Evolutionary conservation across 2,329 filamentous ascomycete species (phyloP).

Genomic region (Pseudogymnoascus destructans): DNA sequence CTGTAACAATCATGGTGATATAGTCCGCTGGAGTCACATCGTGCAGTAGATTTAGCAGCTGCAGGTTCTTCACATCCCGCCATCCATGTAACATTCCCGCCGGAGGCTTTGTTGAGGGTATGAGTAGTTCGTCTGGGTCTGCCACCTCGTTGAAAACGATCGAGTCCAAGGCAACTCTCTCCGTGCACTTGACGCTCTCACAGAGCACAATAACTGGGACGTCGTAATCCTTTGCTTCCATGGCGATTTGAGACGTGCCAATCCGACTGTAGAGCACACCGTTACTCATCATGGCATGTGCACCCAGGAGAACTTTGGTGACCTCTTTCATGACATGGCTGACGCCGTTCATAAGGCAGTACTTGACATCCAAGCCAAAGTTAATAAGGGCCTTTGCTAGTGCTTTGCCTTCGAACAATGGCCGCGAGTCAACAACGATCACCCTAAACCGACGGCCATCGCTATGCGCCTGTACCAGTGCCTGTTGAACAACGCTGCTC

Average conservation of each 20-base stretch:
- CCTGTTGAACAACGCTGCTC: conserved; percentile 73
- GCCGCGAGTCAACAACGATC: conserved; percentile 67
- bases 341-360: conserved; percentile 68
- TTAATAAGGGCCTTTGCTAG: conserved; percentile 57
- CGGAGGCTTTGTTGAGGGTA: conserved; percentile 18
- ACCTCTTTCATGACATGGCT: conserved; percentile 58
- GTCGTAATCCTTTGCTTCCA: conserved; percentile 62
- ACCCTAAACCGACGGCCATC: conserved; percentile 67
- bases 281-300: conserved; percentile 92
- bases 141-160: conserved; percentile 91
- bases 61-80: conserved; percentile 45
- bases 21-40: conserved; percentile 83
- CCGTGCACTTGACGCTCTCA: conserved; percentile 90
- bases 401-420: conserved; percentile 55
- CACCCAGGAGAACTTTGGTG: conserved; percentile 58
- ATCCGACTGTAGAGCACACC: conserved; percentile 78
- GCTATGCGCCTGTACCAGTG: conserved; percentile 58
- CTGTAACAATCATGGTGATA: conserved; percentile 79
- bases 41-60: conserved; percentile 66
- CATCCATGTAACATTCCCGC: conserved; percentile 35
- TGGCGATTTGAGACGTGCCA: conserved; percentile 76
- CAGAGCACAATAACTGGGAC: conserved; percentile 80
- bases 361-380: conserved; percentile 63
- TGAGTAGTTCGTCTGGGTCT: conserved; percentile 51
- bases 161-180: conserved; percentile 78